Evolutionary conservation across 306 rosid species (phyloP).

Genomic region (Rosa persica): DNA sequence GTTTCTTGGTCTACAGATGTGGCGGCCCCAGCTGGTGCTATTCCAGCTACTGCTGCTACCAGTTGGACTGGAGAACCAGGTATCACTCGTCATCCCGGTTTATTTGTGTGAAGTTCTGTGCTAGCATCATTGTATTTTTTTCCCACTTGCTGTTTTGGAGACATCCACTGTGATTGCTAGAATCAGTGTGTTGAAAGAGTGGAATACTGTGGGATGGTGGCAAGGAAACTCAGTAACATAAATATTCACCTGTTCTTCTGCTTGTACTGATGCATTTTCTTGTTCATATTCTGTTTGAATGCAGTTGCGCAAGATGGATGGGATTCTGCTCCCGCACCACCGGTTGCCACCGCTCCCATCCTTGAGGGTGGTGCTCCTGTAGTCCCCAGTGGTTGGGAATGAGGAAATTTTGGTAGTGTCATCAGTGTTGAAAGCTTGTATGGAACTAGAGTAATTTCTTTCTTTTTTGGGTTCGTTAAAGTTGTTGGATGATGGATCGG

Average conservation of each 20-base stretch:
- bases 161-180: background rate
- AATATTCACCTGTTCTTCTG: background rate
- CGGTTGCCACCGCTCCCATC: background rate
- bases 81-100: background rate
- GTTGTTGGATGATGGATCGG: background rate
- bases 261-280: background rate
- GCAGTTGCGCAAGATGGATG: conserved; percentile 39
- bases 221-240: background rate
- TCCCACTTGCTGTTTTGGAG: background rate
- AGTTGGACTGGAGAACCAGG: conserved; percentile 41
- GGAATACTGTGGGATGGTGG: background rate
- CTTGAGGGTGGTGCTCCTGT: conserved; percentile 20
- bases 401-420: background rate
- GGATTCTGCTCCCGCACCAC: conserved; percentile 39
- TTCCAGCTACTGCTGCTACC: conserved; percentile 24
- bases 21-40: conserved; percentile 8
- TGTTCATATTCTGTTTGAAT: background rate
- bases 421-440: background rate
- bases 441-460: background rate
- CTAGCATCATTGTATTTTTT: background rate
- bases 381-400: conserved; percentile 30
- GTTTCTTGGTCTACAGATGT: conserved; percentile 39
- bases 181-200: background rate
- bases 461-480: background rate
- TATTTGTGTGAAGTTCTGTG: background rate